Percentiles rank a stretch among this genome's conserved stretches.
Conservation (phyloP, 148 eudicot genomes). For the Linanthus parryae region DNA sequence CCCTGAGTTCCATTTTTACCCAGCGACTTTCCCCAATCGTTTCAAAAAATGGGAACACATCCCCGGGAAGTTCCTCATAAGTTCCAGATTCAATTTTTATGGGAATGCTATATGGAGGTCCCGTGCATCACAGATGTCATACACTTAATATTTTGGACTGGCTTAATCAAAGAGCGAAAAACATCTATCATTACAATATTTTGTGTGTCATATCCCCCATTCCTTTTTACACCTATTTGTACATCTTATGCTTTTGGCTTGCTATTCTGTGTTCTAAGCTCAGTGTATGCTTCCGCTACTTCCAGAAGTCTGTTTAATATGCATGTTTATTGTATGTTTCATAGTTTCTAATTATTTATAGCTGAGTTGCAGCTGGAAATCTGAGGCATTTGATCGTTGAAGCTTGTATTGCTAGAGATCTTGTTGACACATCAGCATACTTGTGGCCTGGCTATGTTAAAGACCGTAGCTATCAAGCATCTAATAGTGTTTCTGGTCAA, state of each 20-base stretch:
- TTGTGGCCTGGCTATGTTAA: constrained; percentile 91
- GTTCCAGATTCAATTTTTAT: no score
- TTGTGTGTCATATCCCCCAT: no score
- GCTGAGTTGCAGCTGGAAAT: constrained; percentile 82
- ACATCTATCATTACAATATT: no score
- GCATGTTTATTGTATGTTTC: neutral
- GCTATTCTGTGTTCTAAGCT: neutral
- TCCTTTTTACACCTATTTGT: no score
- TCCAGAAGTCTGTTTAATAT: neutral
- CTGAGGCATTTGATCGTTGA: constrained; percentile 78
- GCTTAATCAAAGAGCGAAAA: no score
- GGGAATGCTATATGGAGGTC: no score
- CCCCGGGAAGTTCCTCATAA: no score
- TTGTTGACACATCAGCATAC: constrained; percentile 83
- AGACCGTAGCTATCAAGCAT: constrained; percentile 66
- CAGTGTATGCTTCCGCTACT: neutral
- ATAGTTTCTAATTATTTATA: constrained; percentile 19
- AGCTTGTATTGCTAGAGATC: constrained; percentile 76
- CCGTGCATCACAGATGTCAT: no score
- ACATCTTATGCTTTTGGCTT: neutral
- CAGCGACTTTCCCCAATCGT: no score
- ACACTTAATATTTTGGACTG: no score
- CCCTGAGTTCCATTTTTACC: no score
- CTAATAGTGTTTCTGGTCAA: constrained; percentile 66
- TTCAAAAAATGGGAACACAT: no score